phyloP scores from a whole-genome alignment of 768 basidiomycete genomes.

The Lactifluus echinatus region DNA sequence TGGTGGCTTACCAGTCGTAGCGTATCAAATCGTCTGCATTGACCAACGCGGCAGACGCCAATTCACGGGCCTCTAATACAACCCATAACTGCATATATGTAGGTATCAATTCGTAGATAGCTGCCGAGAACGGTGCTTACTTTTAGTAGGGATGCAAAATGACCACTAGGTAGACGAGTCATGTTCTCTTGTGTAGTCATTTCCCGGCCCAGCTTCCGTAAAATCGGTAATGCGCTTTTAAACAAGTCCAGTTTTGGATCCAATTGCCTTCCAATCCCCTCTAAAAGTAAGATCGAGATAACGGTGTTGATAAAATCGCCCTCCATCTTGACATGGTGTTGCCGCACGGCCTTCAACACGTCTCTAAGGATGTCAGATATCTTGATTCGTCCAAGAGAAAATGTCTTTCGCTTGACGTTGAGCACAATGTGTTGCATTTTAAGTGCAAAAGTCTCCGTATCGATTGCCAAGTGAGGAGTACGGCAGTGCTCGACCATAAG shows the following conservation, averaged over 20 bases:
- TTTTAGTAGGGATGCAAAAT: constrained; percentile 84
- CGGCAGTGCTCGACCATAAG: constrained; percentile 96
- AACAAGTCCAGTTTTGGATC: constrained; percentile 92
- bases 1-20: constrained; percentile 67
- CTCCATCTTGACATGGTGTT: constrained; percentile 97
- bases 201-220: constrained; percentile 84
- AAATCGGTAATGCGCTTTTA: constrained; percentile 89
- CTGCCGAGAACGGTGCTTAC: constrained; percentile 33
- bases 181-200: constrained; percentile 73
- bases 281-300: constrained; percentile 84
- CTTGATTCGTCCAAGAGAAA: constrained; percentile 93
- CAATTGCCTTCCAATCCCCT: constrained; percentile 91
- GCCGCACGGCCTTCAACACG: constrained; percentile 76
- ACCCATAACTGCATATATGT: constrained; percentile 64
- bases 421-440: constrained; percentile 97
- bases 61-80: constrained; percentile 83
- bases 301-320: constrained; percentile 98
- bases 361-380: constrained; percentile 90
- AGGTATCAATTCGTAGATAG: constrained; percentile 4
- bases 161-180: constrained; percentile 53
- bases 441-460: constrained; percentile 91
- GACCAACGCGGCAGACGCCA: constrained; percentile 69
- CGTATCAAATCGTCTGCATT: constrained; percentile 82
- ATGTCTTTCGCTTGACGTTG: constrained; percentile 91
- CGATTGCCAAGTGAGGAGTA: constrained; percentile 80